A percentile compares a stretch with the other conserved stretches of the same genome.
Conservation (phyloP, 495 filamentous ascomycete species). For the Cudoniella acicularis region DNA sequence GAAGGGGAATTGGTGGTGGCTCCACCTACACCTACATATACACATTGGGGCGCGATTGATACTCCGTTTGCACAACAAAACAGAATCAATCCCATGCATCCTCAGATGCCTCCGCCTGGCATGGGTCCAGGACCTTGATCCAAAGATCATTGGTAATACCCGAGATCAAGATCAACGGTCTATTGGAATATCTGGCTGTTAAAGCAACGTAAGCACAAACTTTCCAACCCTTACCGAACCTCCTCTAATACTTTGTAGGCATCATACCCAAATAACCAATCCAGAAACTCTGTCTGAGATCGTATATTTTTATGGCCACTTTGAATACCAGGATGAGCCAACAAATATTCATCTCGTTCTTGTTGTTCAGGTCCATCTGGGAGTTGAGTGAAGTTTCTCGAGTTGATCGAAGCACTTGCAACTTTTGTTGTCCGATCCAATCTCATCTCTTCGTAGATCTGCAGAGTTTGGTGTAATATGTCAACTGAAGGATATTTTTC, state of each 20-base stretch:
- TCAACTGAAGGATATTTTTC: constrained; percentile 27
- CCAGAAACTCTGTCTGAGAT: constrained; percentile 17
- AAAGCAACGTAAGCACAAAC: not conserved
- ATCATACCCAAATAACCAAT: constrained; percentile 26
- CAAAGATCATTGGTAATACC: no score
- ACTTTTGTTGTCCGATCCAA: constrained; percentile 49
- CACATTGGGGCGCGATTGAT: constrained; percentile 20
- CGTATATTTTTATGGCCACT: constrained; percentile 20
- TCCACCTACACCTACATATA: constrained; percentile 17
- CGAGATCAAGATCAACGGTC: no score
- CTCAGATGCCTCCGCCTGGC: not conserved
- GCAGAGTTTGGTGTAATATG: constrained; percentile 43
- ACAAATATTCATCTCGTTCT: constrained; percentile 43
- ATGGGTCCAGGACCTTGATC: not conserved
- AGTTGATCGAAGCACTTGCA: constrained; percentile 45
- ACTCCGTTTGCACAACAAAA: constrained; percentile 14
- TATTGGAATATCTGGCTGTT: not conserved
- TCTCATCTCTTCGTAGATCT: constrained; percentile 52
- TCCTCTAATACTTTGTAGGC: constrained; percentile 16
- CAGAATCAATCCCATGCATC: not conserved
- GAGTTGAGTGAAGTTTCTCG: constrained; percentile 55
- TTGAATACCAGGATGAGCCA: constrained; percentile 17
- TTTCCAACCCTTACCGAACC: not conserved
- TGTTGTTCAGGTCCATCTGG: constrained; percentile 46
- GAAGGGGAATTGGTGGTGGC: constrained; percentile 7